These are phyloP conservation scores for Apiospora pterosperma DNA, from an alignment of 2,329 filamentous ascomycete species.

Conservation along the genomic window DNA sequence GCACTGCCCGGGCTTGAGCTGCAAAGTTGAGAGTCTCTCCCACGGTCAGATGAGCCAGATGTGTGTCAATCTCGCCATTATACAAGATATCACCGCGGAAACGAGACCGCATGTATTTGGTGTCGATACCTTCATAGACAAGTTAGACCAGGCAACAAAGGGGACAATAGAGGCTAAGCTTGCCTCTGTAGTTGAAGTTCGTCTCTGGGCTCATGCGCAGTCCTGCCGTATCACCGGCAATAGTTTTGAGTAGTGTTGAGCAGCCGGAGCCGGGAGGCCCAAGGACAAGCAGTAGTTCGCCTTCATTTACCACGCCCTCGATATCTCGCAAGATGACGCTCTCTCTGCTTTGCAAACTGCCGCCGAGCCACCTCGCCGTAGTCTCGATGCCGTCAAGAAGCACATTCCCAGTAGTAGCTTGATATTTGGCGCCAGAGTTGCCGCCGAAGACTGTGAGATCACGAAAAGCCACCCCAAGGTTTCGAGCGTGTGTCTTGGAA, in stretches of 20 bases:
- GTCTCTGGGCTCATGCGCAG: constrained; percentile 10
- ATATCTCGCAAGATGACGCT: constrained; percentile 55
- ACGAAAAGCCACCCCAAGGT: too few relatives aligned
- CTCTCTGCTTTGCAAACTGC: constrained; percentile 25
- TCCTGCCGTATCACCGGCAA: constrained; percentile 25
- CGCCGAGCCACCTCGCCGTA: neutral
- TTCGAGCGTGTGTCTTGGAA: too few relatives aligned
- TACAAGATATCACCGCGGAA: neutral
- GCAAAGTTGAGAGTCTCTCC: neutral
- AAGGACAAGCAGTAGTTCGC: constrained; percentile 49
- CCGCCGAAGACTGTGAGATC: too few relatives aligned
- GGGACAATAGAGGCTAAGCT: too few relatives aligned
- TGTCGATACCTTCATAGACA: constrained; percentile 3
- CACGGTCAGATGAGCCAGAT: neutral
- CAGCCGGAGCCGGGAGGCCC: constrained; percentile 46
- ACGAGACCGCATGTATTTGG: neutral
- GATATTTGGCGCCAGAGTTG: neutral
- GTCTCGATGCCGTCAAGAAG: neutral
- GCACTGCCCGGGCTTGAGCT: constrained; percentile 19
- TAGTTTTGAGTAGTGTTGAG: constrained; percentile 49
- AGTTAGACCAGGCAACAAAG: constrained; percentile 46
- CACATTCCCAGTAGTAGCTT: neutral
- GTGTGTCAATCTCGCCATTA: neutral
- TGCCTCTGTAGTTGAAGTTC: constrained; percentile 62
- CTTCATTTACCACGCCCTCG: constrained; percentile 59